Conservation (phyloP, 1,284 basidiomycete genomes). For the Malassezia vespertilionis region DNA sequence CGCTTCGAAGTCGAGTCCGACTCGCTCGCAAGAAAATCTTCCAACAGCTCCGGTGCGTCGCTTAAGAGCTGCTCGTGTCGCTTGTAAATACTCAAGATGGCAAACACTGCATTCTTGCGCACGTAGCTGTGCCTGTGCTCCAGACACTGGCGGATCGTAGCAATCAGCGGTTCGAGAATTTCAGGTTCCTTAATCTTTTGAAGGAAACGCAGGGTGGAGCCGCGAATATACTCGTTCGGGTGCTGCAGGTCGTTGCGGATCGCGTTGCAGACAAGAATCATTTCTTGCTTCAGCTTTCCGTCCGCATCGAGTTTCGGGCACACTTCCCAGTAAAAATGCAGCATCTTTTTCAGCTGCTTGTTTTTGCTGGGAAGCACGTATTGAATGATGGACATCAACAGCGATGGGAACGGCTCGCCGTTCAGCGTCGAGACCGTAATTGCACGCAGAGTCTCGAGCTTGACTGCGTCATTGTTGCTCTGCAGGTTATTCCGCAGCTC, state of each 20-base stretch:
- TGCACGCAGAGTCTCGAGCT: constrained; percentile 87
- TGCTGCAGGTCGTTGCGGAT: constrained; percentile 98
- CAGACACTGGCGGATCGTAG: constrained; percentile 81
- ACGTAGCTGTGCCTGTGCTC: constrained; percentile 98
- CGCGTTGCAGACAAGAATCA: constrained; percentile 97
- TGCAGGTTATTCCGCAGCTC: constrained; percentile 79
- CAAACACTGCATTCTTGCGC: constrained; percentile 96
- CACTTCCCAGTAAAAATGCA: constrained; percentile 98
- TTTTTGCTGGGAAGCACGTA: constrained; percentile 87
- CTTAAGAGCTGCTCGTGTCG: constrained; percentile 73
- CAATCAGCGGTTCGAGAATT: constrained; percentile 87
- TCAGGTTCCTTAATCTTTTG: constrained; percentile 92
- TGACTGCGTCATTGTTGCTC: constrained; percentile 94
- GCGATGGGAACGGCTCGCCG: constrained; percentile 74
- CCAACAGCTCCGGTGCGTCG: constrained; percentile 89
- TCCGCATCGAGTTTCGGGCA: constrained; percentile 95
- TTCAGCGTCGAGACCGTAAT: constrained; percentile 94
- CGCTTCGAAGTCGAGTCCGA: constrained; percentile 89
- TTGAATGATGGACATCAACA: constrained; percentile 98
- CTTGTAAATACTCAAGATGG: constrained; percentile 86
- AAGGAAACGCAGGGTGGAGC: constrained; percentile 87
- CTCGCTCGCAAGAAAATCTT: constrained; percentile 85
- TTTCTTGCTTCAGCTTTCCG: constrained; percentile 97
- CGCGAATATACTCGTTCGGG: constrained; percentile 98
- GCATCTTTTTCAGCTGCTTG: constrained; percentile 94